phyloP scores from a whole-genome alignment of 176 grass and related monocot genomes.

The Triticum monococcum region DNA sequence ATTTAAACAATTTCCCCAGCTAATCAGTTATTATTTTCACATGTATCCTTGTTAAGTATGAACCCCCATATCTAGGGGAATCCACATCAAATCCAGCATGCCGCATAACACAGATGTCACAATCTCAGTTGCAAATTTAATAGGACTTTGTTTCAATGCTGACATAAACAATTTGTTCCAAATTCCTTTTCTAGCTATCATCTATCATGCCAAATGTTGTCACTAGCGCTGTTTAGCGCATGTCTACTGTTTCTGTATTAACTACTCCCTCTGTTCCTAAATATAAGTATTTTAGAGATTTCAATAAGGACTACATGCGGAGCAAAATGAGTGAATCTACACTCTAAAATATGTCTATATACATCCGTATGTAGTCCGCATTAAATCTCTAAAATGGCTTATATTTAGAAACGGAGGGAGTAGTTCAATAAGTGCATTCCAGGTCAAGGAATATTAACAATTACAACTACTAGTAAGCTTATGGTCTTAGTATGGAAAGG shows the following conservation, averaged over 20 bases:
- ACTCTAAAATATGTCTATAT: no score
- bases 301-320: no score
- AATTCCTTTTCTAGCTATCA: conserved; percentile 3
- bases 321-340: no score
- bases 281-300: no score
- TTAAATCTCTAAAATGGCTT: no score
- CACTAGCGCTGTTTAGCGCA: neutral
- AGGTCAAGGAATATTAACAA: conserved; percentile 4
- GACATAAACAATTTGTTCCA: neutral
- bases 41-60: neutral
- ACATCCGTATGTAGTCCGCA: no score
- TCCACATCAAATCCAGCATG: neutral
- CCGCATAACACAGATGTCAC: neutral
- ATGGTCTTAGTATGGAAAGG: conserved; percentile 13
- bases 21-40: neutral
- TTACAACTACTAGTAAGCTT: neutral
- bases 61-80: conserved; percentile 8
- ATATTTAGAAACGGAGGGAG: no score
- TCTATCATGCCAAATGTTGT: conserved; percentile 13
- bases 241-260: neutral
- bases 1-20: conserved; percentile 5
- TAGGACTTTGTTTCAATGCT: neutral
- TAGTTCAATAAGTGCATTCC: neutral
- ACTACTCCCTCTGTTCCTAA: neutral
- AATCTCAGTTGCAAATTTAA: neutral